Evolutionary conservation across 495 filamentous ascomycete species (phyloP), one percentile per base, ranked within the genome.

Genomic region (Aspergillus homomorphus): DNA sequence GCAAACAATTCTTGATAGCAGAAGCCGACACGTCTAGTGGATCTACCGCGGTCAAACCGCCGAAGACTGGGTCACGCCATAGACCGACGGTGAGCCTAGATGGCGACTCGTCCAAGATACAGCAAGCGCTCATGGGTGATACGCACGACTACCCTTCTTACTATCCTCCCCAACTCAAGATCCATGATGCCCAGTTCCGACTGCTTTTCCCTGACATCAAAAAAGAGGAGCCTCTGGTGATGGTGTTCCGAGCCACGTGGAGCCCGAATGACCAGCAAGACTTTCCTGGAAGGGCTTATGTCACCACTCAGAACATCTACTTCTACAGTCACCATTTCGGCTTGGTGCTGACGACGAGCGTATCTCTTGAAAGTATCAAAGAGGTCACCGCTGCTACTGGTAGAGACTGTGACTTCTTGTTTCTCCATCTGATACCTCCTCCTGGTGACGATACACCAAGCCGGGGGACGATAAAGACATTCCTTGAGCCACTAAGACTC

Each of bases 291-390:
- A 80, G 94, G 54, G 87, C 92, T 20, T 98, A 92, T 69, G 86
- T 96, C 46, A 98, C 95, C 1, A 80, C 85, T 4, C 84, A 84
- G 51, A 86, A 92, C 33, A 83, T 98, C 59, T 97, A 95, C 66
- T 98, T 98, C 69, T 98, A 96, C 74, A 95, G 92, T 53, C 85
- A 98, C 68, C 88, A 96, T 62, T 82, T 95, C 64, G 94, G 94
- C n/a, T 79, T 98, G 24, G 90, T 96, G 0, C 77, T 97, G 48
- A 91, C 90, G 1, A 89, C 90, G 33, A 82, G 81, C 19, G 81
- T 90, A 33, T 82, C 80, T 38, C 78, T 98, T 45, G 80, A 84
- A n/a, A 83, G 74, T 54, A 89, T 98, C 58, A 81, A 82, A 41
- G 94, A 97, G 68, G 89, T 98, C 46, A 97, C 92, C 20, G 89